Evolutionary conservation across 2,329 filamentous ascomycete genomes (phyloP), one percentile per base, ranked within the genome.

Genomic region (Colletotrichum tabaci): DNA sequence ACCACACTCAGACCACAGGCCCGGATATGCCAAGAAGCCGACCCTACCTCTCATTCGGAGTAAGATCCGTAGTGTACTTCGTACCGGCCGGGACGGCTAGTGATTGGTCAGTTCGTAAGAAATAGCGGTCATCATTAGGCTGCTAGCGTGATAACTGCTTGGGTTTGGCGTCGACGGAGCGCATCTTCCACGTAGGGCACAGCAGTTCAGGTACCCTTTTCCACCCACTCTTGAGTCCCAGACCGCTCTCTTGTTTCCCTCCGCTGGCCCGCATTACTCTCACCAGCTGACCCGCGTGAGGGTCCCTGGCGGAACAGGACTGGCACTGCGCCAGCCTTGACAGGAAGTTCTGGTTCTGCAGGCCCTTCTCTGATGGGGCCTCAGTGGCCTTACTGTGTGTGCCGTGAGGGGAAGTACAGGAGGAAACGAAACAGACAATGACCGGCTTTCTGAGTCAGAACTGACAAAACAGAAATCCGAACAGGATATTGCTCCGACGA

Each of bases 391-490:
- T 57, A 5, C 40, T 52, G 53, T 40, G 40, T 61, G 46, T 46
- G 49, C 61, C 66, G 23, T 38, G 61, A 66, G 42, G 30, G 53
- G 44, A 58, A 26, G 30, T 18, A 53, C n/a, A 26, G 53, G 38
- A 63, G 61, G 61, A 63, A 71, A 71, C 68, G 58, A 71, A 58
- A 68, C 58, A 63, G 52, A 68, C 53, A 61, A 47, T 18, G 53
- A 40, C 65, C 58, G 40, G 58, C 52, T 60, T 62, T 63, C 68
- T 71, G 68, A 71, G 68, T 71, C 68, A 71, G 68, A 68, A 68
- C 38, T 63, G 65, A 71, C 68, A 53, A 63, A 67, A 52, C 42
- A 67, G 38, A 63, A 46, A 53, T 57, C 52, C 47, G n/a, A 68
- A 71, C 21, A 52, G 58, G 65, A 60, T 53, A 58, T 46, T 68